These are phyloP conservation scores for Calonectria hongkongensis DNA, from an alignment of 2,329 filamentous ascomycete genomes.

Conservation along the genomic window DNA sequence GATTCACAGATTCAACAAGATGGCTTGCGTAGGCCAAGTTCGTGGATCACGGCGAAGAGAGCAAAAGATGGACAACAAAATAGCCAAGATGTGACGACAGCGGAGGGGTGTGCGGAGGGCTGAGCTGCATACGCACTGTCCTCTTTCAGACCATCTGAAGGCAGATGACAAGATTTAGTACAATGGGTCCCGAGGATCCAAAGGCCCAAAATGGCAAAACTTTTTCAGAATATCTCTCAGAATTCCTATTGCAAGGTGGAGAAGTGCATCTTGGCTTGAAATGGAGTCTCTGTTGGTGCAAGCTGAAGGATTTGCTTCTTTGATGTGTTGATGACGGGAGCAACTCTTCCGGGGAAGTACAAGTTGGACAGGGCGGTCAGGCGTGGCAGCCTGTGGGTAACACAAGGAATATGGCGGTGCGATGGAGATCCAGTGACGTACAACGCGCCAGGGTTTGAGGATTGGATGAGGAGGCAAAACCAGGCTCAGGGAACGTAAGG, in stretches of 20 bases:
- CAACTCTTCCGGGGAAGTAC: not conserved
- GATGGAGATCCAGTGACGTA: constrained; percentile 3
- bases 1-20: not conserved
- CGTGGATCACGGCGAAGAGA: not conserved
- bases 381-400: not conserved
- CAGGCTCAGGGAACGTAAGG: constrained; percentile 7
- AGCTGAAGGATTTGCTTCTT: constrained; percentile 5
- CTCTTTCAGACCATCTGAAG: constrained; percentile 33
- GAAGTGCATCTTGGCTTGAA: not conserved
- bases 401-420: constrained; percentile 2
- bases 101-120: constrained; percentile 24
- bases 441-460: not conserved
- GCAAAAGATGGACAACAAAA: not conserved
- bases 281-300: not conserved
- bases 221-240: not conserved
- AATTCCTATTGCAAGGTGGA: not conserved
- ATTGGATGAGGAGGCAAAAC: not conserved
- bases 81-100: constrained; percentile 11
- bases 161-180: constrained; percentile 8
- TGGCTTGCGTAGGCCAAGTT: not conserved
- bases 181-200: not conserved
- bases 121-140: constrained; percentile 33
- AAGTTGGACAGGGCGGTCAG: constrained; percentile 3
- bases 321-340: not conserved
- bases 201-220: not conserved